Conservation (phyloP, 768 basidiomycete genomes). For the Coprinopsis strossmayeri region DNA sequence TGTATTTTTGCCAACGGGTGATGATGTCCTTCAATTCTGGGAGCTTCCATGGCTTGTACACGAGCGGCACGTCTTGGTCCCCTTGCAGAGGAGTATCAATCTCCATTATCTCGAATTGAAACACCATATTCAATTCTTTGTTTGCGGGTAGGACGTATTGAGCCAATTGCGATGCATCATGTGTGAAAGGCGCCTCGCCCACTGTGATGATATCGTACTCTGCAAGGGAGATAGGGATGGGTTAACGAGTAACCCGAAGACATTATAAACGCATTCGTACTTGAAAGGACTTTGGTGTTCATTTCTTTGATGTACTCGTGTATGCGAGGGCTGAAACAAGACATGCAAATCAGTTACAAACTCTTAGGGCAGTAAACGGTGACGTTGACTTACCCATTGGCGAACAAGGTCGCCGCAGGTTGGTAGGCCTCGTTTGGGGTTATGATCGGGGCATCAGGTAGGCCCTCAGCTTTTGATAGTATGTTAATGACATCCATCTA, state of each 20-base stretch:
- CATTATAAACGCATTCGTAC: constrained; percentile 22
- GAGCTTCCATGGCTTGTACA: constrained; percentile 43
- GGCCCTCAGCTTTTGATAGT: constrained; percentile 54
- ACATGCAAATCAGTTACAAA: too few relatives aligned
- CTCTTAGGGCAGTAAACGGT: too few relatives aligned
- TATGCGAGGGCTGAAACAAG: constrained; percentile 43
- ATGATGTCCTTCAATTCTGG: constrained; percentile 43
- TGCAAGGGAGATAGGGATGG: constrained; percentile 18
- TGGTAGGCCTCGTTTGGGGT: constrained; percentile 47
- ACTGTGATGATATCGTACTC: constrained; percentile 58
- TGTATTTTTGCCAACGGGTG: constrained; percentile 50
- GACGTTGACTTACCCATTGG: constrained; percentile 46
- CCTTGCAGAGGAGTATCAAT: constrained; percentile 40
- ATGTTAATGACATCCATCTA: constrained; percentile 71
- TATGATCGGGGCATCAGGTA: constrained; percentile 61
- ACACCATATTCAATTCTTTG: constrained; percentile 61
- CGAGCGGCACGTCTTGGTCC: constrained; percentile 30
- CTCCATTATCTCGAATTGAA: constrained; percentile 58
- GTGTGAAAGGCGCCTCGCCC: constrained; percentile 57
- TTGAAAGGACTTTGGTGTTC: constrained; percentile 50
- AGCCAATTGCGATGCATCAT: constrained; percentile 43
- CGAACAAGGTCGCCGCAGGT: constrained; percentile 43
- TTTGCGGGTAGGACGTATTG: constrained; percentile 49
- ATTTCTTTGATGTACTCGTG: constrained; percentile 68
- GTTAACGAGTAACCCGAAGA: neutral